A percentile compares a stretch with the other conserved stretches of the same genome.
phyloP scores from a whole-genome alignment of 495 filamentous ascomycete species.

The Podospora pseudopauciseta region DNA sequence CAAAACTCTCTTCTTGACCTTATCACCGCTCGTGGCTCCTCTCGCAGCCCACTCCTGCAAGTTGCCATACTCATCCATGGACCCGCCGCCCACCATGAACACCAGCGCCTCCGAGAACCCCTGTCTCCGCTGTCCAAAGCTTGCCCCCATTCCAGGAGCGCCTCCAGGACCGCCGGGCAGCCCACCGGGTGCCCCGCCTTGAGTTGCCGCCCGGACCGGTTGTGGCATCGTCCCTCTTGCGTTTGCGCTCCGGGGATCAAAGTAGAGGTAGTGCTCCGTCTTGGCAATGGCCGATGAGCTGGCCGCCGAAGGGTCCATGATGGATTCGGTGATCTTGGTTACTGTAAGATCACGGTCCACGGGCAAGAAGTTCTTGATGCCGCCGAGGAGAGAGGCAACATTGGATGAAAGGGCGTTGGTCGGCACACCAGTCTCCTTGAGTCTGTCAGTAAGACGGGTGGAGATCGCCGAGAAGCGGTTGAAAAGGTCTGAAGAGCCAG shows the following conservation, averaged over 20 bases:
- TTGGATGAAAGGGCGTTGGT: conserved; percentile 62
- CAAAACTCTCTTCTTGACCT: conserved; percentile 69
- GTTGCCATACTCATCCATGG: conserved; percentile 99
- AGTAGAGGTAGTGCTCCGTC: conserved; percentile 98
- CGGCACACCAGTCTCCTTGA: conserved; percentile 77
- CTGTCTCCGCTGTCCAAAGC: conserved; percentile 88
- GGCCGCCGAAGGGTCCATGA: conserved; percentile 93
- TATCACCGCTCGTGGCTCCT: conserved; percentile 50
- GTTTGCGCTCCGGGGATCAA: conserved; percentile 89
- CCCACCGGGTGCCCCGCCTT: conserved; percentile 39
- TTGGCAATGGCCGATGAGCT: conserved; percentile 90
- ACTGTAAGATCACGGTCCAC: conserved; percentile 92
- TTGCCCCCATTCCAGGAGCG: conserved; percentile 68
- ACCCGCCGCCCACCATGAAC: conserved; percentile 94
- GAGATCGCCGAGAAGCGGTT: conserved; percentile 85
- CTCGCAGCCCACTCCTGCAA: conserved; percentile 92
- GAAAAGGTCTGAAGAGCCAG: conserved; percentile 70
- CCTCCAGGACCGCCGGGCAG: conserved; percentile 43
- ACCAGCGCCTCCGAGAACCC: conserved; percentile 95
- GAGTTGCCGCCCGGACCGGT: conserved; percentile 40
- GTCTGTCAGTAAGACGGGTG: conserved; percentile 83
- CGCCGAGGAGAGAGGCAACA: conserved; percentile 92
- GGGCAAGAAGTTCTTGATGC: conserved; percentile 97
- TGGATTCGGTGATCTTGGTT: conserved; percentile 95
- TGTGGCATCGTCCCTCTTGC: conserved; percentile 91